Conservation (phyloP, 805 yeast genomes). For the Lachancea sp. region DNA sequence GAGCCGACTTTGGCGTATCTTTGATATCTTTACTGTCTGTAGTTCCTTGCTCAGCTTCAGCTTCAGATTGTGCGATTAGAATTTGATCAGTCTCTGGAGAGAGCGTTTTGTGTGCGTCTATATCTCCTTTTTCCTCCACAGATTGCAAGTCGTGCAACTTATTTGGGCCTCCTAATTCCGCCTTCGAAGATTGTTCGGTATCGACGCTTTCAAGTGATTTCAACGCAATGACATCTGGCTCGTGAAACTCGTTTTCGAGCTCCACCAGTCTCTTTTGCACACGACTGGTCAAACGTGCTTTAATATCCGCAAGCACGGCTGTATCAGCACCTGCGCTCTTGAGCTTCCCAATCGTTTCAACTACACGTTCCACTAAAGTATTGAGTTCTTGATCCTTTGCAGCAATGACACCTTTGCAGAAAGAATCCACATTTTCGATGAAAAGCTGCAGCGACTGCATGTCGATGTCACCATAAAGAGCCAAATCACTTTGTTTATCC, state of each 20-base stretch:
- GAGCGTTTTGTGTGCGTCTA: too few species aligned
- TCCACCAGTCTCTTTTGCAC: neutral
- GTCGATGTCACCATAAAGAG: neutral
- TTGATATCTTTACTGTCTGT: too few species aligned
- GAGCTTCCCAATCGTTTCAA: conserved; percentile 8
- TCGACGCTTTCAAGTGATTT: neutral
- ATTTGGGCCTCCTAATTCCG: neutral
- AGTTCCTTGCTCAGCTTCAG: too few species aligned
- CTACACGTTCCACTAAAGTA: conserved; percentile 5
- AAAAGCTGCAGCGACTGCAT: neutral
- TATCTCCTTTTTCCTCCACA: too few species aligned
- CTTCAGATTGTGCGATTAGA: too few species aligned
- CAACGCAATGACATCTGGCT: neutral
- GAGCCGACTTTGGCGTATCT: too few species aligned
- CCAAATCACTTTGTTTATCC: neutral
- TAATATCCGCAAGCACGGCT: conserved; percentile 2
- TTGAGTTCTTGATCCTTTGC: conserved; percentile 3
- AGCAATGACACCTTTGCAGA: conserved; percentile 11
- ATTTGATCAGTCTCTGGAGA: too few species aligned
- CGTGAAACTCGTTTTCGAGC: neutral
- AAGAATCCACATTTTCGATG: conserved; percentile 3
- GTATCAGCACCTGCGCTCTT: conserved; percentile 6
- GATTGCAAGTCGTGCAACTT: neutral
- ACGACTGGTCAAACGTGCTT: conserved; percentile 1
- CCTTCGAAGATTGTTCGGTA: neutral